Conservation (phyloP, 805 yeast species). For the Kuraishia borneana region DNA sequence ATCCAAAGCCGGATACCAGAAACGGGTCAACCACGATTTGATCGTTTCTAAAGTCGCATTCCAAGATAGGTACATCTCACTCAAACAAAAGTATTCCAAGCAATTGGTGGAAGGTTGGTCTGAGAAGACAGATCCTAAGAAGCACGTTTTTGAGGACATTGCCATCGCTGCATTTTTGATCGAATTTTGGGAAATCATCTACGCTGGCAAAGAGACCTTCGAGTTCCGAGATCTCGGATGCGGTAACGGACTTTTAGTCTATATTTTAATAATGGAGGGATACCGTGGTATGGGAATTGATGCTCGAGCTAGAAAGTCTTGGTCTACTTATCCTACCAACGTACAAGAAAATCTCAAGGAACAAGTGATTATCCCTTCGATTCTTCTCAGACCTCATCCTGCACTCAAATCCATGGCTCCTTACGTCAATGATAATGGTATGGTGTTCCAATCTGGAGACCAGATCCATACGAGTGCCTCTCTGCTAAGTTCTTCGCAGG, state of each 20-base stretch:
- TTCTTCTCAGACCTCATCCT: conserved; percentile 62
- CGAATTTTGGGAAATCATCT: conserved; percentile 64
- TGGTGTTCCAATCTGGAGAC: conserved; percentile 35
- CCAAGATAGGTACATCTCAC: conserved; percentile 68
- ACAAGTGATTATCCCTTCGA: conserved; percentile 75
- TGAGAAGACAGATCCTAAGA: conserved; percentile 91
- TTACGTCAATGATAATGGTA: conserved; percentile 46
- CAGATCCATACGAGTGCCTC: conserved; percentile 39
- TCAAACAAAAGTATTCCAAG: conserved; percentile 77
- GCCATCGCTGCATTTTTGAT: conserved; percentile 92
- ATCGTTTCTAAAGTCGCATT: conserved; percentile 76
- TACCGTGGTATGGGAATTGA: conserved; percentile 78
- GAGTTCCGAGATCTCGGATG: conserved; percentile 88
- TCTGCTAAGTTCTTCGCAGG: conserved; percentile 39
- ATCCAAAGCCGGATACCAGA: conserved; percentile 72
- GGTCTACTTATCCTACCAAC: conserved; percentile 64
- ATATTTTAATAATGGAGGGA: conserved; percentile 70
- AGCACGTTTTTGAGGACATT: conserved; percentile 93
- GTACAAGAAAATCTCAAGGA: conserved; percentile 52
- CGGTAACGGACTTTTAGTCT: conserved; percentile 84
- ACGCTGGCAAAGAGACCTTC: conserved; percentile 26
- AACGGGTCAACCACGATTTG: conserved; percentile 79
- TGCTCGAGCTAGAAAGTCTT: conserved; percentile 81
- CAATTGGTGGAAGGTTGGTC: conserved; percentile 71
- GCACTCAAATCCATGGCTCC: conserved; percentile 43